These are phyloP conservation scores for Alternaria ventricosa DNA, from an alignment of 2,329 filamentous ascomycete genomes.

Conservation along the genomic window DNA sequence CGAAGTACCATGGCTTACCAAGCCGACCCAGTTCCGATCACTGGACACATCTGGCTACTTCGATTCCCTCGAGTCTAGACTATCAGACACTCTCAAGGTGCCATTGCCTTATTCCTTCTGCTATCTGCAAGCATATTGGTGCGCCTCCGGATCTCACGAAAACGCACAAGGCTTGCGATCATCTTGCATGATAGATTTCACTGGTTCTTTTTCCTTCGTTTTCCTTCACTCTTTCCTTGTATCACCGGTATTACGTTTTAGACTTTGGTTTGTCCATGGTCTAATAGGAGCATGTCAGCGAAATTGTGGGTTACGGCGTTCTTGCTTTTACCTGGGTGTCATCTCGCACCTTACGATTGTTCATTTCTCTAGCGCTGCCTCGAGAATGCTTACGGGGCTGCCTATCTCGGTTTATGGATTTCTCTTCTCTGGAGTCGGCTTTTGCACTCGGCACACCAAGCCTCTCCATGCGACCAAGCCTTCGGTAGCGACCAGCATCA, in stretches of 20 bases:
- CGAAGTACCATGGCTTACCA: slow-evolving; percentile 17
- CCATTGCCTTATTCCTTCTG: slow-evolving; percentile 36
- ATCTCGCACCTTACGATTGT: slow-evolving; percentile 39
- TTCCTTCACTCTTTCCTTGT: slow-evolving; percentile 34
- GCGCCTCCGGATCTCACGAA: slow-evolving; percentile 46
- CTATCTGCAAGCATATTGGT: slow-evolving; percentile 47
- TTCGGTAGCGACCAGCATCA: slow-evolving; percentile 6
- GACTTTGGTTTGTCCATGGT: slow-evolving; percentile 40
- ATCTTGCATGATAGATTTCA: slow-evolving; percentile 51
- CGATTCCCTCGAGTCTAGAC: slow-evolving; percentile 26
- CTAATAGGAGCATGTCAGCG: slow-evolving; percentile 39
- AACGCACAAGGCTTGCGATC: slow-evolving; percentile 43
- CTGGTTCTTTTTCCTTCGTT: slow-evolving; percentile 20
- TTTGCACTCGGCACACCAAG: slow-evolving; percentile 22
- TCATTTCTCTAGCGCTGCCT: slow-evolving; percentile 30
- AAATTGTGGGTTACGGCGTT: slow-evolving; percentile 45
- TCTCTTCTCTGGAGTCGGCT: slow-evolving; percentile 31
- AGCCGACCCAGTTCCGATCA: slow-evolving; percentile 19
- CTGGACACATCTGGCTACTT: slow-evolving; percentile 28
- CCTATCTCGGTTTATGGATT: slow-evolving; percentile 40
- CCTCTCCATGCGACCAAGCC: slow-evolving; percentile 21
- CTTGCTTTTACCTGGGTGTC: slow-evolving; percentile 23
- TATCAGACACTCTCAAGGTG: slow-evolving; percentile 26
- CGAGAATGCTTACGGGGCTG: slow-evolving; percentile 35
- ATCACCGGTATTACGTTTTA: slow-evolving; percentile 35